phyloP scores from a whole-genome alignment of 306 rosid genomes.

The Gastrolobium bilobum region DNA sequence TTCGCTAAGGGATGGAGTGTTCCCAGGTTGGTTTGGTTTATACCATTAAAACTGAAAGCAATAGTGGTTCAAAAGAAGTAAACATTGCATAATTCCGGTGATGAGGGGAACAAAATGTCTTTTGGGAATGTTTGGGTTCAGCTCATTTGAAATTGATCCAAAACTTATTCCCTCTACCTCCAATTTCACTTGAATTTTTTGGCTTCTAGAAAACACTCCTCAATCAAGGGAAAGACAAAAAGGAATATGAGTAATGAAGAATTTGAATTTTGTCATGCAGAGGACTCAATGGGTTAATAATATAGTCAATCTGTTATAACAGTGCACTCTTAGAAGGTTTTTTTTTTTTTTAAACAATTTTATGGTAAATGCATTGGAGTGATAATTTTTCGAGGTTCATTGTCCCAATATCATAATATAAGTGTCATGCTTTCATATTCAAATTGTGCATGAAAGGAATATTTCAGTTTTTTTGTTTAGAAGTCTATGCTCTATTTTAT shows the following conservation, averaged over 20 bases:
- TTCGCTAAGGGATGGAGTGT: slow-evolving; percentile 98
- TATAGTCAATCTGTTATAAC: background rate
- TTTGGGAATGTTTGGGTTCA: background rate
- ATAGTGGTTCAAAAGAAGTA: background rate
- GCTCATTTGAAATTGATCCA: slow-evolving; percentile 7
- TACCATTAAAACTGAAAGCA: background rate
- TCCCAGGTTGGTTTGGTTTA: slow-evolving; percentile 78
- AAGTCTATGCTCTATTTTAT: too few species aligned
- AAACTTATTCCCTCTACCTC: background rate
- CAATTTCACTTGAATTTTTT: background rate
- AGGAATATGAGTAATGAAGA: background rate
- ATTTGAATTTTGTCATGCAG: background rate
- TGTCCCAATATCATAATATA: background rate
- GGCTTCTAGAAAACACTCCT: background rate
- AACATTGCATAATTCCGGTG: background rate
- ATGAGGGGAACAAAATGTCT: slow-evolving; percentile 19
- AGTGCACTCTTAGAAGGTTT: background rate
- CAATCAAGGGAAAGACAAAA: background rate
- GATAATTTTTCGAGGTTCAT: background rate
- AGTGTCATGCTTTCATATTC: slow-evolving; percentile 5
- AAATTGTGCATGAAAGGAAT: too few species aligned
- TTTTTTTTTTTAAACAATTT: background rate
- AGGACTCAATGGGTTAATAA: background rate
- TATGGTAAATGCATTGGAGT: slow-evolving; percentile 23
- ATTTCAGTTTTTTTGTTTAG: too few species aligned